Evolutionary conservation across 345 rosid genomes (phyloP), one percentile per base, ranked within the genome.

Genomic region (Microthlaspi erraticum): DNA sequence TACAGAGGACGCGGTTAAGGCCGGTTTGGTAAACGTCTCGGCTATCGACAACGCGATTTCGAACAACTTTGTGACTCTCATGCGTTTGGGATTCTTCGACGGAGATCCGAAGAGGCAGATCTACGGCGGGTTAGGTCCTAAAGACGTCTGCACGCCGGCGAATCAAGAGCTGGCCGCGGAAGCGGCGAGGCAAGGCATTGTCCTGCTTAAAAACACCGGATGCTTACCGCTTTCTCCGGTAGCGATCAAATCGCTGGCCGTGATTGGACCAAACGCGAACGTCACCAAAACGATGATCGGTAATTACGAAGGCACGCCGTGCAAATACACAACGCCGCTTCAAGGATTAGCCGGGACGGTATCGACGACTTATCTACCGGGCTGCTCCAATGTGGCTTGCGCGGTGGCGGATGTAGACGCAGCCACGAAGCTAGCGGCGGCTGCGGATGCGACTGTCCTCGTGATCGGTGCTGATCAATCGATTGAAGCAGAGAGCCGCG

Each of bases 201-300:
- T 94, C 4, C 69, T 94, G 52, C 90, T 94, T 1, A 94, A 94
- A 78, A 94, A 91, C 79, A 53, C 48, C 8, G 86, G 82, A 4
- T 85, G 80, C 7, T 68, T 94, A 60, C 99, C 99, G 31, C 75
- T 94, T n/a, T 78, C 90, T 61, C 84, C 88, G 8, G 45, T 70
- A 33, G 42, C 85, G 34, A 81, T 83, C 19, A 88, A 84, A 72
- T 76, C 80, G 16, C 54, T 94, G 48, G 97, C 99, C 0, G 95
- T 94, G 19, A 89, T 94, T 26, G 99, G 99, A 55, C 97, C 99
- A 0, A 89, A 94, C 44, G 93, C 91, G n/a, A 84, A 94, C 67
- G 97, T 83, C 77, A 91, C 99, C 1, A 85, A 86, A 49, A 88
- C 95, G 38, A 94, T 94, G 99, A 91, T 94, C 13, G 99, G 99